Conservation (phyloP, 2,329 filamentous ascomycete genomes). For the Harringtonia aguacate region DNA sequence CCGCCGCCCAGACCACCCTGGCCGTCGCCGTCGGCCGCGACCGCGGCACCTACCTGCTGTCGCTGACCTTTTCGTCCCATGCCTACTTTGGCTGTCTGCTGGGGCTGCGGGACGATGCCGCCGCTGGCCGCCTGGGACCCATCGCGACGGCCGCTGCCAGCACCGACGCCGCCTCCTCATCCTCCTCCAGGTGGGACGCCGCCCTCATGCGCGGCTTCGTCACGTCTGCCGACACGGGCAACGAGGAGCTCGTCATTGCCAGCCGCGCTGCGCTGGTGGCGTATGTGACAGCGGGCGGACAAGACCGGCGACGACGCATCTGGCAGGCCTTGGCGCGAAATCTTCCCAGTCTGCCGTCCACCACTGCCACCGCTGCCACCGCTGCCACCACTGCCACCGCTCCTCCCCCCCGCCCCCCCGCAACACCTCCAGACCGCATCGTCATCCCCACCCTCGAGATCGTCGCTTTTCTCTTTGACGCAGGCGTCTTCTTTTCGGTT, state of each 20-base stretch:
- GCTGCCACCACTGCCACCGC: slow-evolving; percentile 22
- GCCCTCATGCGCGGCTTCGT: slow-evolving; percentile 56
- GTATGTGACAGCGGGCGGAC: slow-evolving; percentile 32
- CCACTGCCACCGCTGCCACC: background rate
- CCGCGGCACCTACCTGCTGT: slow-evolving; percentile 19
- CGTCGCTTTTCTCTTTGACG: slow-evolving; percentile 65
- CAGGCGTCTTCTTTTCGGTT: slow-evolving; percentile 36
- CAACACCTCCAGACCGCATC: slow-evolving; percentile 65
- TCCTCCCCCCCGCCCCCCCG: slow-evolving; percentile 38
- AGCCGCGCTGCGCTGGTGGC: slow-evolving; percentile 54
- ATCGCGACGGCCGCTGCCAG: slow-evolving; percentile 22
- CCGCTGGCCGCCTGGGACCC: slow-evolving; percentile 22
- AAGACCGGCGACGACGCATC: slow-evolving; percentile 27
- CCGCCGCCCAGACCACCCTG: slow-evolving; percentile 49
- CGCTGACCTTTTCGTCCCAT: slow-evolving; percentile 44
- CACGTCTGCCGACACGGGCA: slow-evolving; percentile 66
- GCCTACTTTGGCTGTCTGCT: slow-evolving; percentile 48
- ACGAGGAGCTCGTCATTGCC: slow-evolving; percentile 62
- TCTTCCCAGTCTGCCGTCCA: slow-evolving; percentile 29
- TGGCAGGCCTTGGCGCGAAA: slow-evolving; percentile 38
- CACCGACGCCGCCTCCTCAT: slow-evolving; percentile 15
- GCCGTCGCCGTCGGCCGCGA: slow-evolving; percentile 27
- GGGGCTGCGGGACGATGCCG: slow-evolving; percentile 24
- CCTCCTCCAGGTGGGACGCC: slow-evolving; percentile 27
- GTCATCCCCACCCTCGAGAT: slow-evolving; percentile 68